These are phyloP conservation scores for Sporisorium scitamineum DNA, from an alignment of 1,284 basidiomycete genomes.

Conservation along the genomic window DNA sequence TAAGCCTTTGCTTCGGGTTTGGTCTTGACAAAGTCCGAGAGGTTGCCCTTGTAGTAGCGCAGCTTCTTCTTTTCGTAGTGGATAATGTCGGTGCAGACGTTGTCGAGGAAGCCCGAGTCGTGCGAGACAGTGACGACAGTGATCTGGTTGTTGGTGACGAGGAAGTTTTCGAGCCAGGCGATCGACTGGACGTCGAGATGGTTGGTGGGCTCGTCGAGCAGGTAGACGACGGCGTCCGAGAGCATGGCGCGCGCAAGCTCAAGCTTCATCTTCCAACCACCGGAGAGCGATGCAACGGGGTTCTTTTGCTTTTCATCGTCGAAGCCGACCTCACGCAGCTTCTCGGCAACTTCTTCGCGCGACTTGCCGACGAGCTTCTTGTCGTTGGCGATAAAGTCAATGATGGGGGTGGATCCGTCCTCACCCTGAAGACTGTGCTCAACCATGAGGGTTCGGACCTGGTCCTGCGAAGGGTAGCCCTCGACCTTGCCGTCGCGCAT, in stretches of 20 bases:
- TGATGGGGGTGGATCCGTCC: slow-evolving; percentile 81
- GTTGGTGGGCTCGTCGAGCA: slow-evolving; percentile 94
- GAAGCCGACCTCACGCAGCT: slow-evolving; percentile 76
- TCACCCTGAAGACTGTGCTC: slow-evolving; percentile 95
- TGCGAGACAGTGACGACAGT: slow-evolving; percentile 97
- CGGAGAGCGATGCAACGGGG: slow-evolving; percentile 88
- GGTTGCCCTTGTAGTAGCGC: slow-evolving; percentile 93
- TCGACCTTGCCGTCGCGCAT: slow-evolving; percentile 92
- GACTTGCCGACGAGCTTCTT: slow-evolving; percentile 65
- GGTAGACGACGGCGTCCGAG: slow-evolving; percentile 81
- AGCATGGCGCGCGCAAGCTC: slow-evolving; percentile 76
- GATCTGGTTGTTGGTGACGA: slow-evolving; percentile 66
- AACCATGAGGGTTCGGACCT: slow-evolving; percentile 91
- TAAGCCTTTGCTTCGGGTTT: slow-evolving; percentile 97
- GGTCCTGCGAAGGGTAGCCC: slow-evolving; percentile 90
- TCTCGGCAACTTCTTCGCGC: slow-evolving; percentile 58
- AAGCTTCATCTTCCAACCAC: slow-evolving; percentile 98
- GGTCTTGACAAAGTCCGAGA: slow-evolving; percentile 88
- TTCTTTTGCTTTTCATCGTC: slow-evolving; percentile 87
- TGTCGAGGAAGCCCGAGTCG: slow-evolving; percentile 97
- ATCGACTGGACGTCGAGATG: slow-evolving; percentile 81
- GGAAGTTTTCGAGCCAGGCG: slow-evolving; percentile 91
- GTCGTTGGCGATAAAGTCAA: slow-evolving; percentile 90
- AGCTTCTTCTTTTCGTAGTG: slow-evolving; percentile 98
- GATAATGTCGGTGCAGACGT: slow-evolving; percentile 96